Evolutionary conservation across 2,329 filamentous ascomycete species (phyloP).

Genomic region (Diplodia corticola): DNA sequence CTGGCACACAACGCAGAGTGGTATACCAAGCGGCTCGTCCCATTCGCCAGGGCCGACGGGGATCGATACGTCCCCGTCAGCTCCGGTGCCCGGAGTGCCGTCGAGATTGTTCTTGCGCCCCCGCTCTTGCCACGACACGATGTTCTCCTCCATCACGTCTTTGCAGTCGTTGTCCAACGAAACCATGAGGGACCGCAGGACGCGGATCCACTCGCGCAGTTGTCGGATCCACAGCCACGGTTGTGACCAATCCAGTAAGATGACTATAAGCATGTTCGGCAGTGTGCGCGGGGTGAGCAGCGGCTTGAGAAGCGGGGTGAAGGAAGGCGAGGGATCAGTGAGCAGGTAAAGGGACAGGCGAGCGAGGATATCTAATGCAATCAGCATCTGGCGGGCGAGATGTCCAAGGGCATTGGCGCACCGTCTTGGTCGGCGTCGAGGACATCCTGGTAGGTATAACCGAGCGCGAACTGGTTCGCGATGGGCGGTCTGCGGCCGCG

Average conservation of each 20-base stretch:
- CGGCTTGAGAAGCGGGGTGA: constrained; percentile 78
- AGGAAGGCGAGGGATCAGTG: constrained; percentile 78
- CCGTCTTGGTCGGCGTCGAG: constrained; percentile 92
- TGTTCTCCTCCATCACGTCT: constrained; percentile 82
- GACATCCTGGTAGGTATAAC: constrained; percentile 94
- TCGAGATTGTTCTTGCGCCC: constrained; percentile 28
- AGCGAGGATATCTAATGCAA: constrained; percentile 73
- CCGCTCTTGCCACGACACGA: constrained; percentile 72
- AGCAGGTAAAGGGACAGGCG: constrained; percentile 87
- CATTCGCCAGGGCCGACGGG: constrained; percentile 87
- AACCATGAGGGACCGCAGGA: constrained; percentile 74
- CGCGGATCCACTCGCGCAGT: constrained; percentile 82
- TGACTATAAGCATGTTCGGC: constrained; percentile 79
- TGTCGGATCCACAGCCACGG: constrained; percentile 92
- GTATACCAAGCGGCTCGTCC: constrained; percentile 84
- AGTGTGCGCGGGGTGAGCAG: constrained; percentile 82
- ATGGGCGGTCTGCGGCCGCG: constrained; percentile 65
- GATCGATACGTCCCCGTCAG: constrained; percentile 62
- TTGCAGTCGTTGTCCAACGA: constrained; percentile 75
- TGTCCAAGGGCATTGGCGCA: constrained; percentile 38
- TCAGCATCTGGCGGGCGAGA: constrained; percentile 24
- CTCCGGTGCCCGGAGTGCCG: constrained; percentile 11
- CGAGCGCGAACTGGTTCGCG: constrained; percentile 88
- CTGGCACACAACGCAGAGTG: constrained; percentile 92
- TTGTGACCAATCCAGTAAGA: constrained; percentile 93